phyloP scores from a whole-genome alignment of 257 asterid genomes.

The Rauvolfia tetraphylla region DNA sequence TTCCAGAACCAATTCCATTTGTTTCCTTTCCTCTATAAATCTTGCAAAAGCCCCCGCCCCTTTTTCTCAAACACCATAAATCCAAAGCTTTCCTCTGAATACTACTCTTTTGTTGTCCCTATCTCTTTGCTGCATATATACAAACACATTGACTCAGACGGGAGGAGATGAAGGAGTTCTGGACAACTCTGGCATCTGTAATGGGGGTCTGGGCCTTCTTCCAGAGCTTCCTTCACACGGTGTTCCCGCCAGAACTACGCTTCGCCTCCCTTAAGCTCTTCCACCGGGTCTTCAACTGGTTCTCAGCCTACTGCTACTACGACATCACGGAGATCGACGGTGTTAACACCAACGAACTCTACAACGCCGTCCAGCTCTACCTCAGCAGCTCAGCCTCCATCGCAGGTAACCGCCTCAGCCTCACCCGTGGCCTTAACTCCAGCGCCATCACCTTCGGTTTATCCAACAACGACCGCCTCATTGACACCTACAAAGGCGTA shows the following conservation, averaged over 20 bases:
- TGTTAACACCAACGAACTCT: constrained; percentile 49
- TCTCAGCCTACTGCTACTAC: constrained; percentile 41
- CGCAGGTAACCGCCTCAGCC: constrained; percentile 36
- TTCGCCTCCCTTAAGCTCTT: constrained; percentile 32
- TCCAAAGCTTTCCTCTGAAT: not conserved
- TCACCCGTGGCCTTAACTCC: constrained; percentile 40
- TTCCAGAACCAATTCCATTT: not conserved
- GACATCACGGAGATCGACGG: constrained; percentile 50
- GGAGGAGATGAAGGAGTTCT: constrained; percentile 32
- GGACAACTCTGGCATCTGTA: constrained; percentile 43
- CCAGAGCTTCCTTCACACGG: constrained; percentile 34
- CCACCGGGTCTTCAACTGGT: constrained; percentile 32
- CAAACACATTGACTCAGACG: too few relatives aligned
- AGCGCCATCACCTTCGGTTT: constrained; percentile 42
- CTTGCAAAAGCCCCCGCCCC: not conserved
- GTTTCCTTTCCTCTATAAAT: constrained; percentile 11
- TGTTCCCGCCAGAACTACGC: constrained; percentile 44
- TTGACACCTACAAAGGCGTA: constrained; percentile 30
- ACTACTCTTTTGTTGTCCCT: not conserved
- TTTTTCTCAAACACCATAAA: not conserved
- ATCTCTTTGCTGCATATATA: not conserved
- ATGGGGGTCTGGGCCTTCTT: constrained; percentile 52
- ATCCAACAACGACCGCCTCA: constrained; percentile 38
- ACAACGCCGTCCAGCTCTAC: constrained; percentile 47
- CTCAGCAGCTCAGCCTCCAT: constrained; percentile 39